Conservation (phyloP, 176 grass and related monocot species). For the Cenchrus americanus region DNA sequence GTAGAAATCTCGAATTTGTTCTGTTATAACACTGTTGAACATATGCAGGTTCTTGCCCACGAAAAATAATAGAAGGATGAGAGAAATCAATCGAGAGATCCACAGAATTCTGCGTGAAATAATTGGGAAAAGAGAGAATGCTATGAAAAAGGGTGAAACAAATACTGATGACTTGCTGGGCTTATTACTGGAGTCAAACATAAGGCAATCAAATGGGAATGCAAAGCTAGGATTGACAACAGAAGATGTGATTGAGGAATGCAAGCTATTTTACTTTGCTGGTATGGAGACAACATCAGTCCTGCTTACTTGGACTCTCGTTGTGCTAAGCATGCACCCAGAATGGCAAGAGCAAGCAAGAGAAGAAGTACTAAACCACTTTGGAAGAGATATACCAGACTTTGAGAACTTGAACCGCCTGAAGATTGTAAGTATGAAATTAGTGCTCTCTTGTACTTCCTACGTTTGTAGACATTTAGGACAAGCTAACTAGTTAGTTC, state of each 20-base stretch:
- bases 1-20: neutral
- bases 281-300: slow-evolving; percentile 81
- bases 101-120: slow-evolving; percentile 48
- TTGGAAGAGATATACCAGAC: slow-evolving; percentile 55
- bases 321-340: slow-evolving; percentile 75
- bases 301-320: slow-evolving; percentile 84
- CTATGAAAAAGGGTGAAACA: slow-evolving; percentile 47
- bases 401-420: slow-evolving; percentile 60
- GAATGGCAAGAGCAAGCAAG: slow-evolving; percentile 73
- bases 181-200: slow-evolving; percentile 78
- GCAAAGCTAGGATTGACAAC: slow-evolving; percentile 55
- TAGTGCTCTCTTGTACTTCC: neutral
- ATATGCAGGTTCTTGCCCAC: slow-evolving; percentile 66
- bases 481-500: neutral
- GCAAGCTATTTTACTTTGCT: slow-evolving; percentile 90
- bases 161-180: slow-evolving; percentile 63
- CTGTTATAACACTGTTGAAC: slow-evolving; percentile 6
- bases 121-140: slow-evolving; percentile 62
- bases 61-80: slow-evolving; percentile 65
- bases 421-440: slow-evolving; percentile 71
- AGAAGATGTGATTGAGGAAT: slow-evolving; percentile 77
- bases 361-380: slow-evolving; percentile 77
- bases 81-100: slow-evolving; percentile 48
- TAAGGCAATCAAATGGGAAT: slow-evolving; percentile 46
- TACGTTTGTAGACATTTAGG: neutral